Evolutionary conservation across 441 rosid genomes (phyloP), one percentile per base, ranked within the genome.

Genomic region (Viola pubescens): DNA sequence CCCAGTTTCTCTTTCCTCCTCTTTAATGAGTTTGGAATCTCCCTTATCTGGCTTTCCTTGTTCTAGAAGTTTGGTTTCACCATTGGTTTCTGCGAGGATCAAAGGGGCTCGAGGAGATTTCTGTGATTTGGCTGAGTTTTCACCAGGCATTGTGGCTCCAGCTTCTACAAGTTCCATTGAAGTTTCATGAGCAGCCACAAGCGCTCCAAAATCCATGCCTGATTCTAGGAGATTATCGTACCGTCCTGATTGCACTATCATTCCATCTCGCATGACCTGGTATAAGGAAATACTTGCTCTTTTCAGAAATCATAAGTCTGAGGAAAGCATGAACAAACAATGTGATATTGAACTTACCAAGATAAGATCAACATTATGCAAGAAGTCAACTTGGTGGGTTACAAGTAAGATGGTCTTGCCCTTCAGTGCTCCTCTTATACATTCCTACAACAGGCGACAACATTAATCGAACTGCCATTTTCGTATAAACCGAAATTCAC

Each of bases 321-420:
- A 41, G 10, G 54, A 34, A 48, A n/a, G 56, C 37, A 0, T 39
- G 6, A 26, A 37, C 6, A 8, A 10, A n/a, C 14, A 7, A 46
- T 46, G 45, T 19, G 16, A 9, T 19, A 3, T 5, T 6, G 16
- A 34, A 10, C 77, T 58, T 72, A 85, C 96, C 86, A 77, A 59
- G 63, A 91, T 91, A 69, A 82, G 82, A 73, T 91, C 91, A 56
- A 88, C 84, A 68, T 88, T 91, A 66, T 81, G 87, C 73, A 91
- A 76, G 81, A 91, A 91, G 75, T 91, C 98, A 6, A 91, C 96
- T 82, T 91, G 96, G 66, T 91, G 98, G 4, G 96, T 91, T 53
- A 88, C 98, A 10, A 88, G 95, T 66, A 91, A 68, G 63, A 91
- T 62, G 14, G 98, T 88, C 81, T 91, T 91, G 49, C 78, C 86